Conservation (phyloP, 306 rosid species). For the Elaeagnus macrophylla region DNA sequence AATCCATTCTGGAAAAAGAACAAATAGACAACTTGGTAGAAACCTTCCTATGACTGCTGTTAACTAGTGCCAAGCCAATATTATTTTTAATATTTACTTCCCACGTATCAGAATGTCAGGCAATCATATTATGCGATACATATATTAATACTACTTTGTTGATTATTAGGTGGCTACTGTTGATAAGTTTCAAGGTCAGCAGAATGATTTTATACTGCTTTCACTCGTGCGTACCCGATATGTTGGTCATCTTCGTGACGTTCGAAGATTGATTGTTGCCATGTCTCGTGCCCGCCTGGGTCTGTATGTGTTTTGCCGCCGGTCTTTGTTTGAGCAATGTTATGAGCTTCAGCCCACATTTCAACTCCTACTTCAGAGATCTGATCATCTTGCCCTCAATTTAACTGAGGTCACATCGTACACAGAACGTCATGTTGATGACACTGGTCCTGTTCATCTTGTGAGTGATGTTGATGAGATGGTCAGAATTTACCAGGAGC, state of each 20-base stretch:
- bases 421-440: conserved; percentile 58
- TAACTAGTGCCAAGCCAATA: neutral
- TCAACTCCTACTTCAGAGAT: conserved; percentile 84
- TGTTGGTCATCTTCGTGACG: conserved; percentile 98
- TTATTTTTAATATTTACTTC: neutral
- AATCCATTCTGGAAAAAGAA: too few relatives aligned
- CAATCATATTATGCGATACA: neutral
- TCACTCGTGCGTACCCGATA: conserved; percentile 90
- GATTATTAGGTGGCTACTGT: conserved; percentile 71
- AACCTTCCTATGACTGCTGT: too few relatives aligned
- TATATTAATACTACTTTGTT: neutral
- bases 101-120: neutral
- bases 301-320: conserved; percentile 84
- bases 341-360: conserved; percentile 94
- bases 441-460: conserved; percentile 57
- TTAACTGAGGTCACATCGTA: conserved; percentile 48
- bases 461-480: conserved; percentile 86
- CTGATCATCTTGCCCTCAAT: conserved; percentile 73
- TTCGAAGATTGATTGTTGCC: conserved; percentile 94
- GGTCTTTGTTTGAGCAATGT: conserved; percentile 90
- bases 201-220: conserved; percentile 85
- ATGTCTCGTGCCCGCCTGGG: conserved; percentile 99
- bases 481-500: conserved; percentile 50
- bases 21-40: too few relatives aligned
- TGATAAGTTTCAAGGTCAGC: conserved; percentile 99